These are phyloP conservation scores for Brasenia schreberi DNA, from an alignment of 164 flowering plant genomes.

Conservation along the genomic window DNA sequence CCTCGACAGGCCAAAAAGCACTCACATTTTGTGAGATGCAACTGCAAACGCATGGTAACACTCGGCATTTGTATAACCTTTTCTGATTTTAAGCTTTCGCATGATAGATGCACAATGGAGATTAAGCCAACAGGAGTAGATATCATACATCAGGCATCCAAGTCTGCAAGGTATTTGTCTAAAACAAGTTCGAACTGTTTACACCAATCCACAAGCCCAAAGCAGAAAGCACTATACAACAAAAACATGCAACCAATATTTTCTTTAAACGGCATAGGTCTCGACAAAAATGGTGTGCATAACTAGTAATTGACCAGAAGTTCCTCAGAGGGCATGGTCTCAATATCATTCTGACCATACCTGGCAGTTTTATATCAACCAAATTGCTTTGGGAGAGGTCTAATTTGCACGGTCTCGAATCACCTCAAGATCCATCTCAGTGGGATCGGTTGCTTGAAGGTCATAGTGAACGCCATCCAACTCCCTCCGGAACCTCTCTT, in stretches of 20 bases:
- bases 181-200: neutral
- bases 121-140: neutral
- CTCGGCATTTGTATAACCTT: too few species aligned
- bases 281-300: neutral
- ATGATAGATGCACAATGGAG: neutral
- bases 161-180: neutral
- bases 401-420: constrained; percentile 46
- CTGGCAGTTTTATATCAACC: neutral
- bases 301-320: neutral
- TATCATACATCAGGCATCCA: neutral
- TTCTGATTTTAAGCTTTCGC: too few species aligned
- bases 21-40: too few species aligned
- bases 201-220: neutral
- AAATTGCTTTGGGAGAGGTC: neutral
- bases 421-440: constrained; percentile 76
- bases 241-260: too few species aligned
- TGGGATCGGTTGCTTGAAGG: constrained; percentile 79
- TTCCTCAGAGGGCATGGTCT: neutral
- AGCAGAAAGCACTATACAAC: neutral
- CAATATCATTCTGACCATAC: neutral
- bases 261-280: neutral
- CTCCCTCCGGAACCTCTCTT: constrained; percentile 54
- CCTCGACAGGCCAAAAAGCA: too few species aligned
- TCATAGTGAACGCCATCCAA: constrained; percentile 68
- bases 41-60: too few species aligned